Evolutionary conservation across 495 filamentous ascomycete genomes (phyloP).

Genomic region (Bathelium albidoporum): DNA sequence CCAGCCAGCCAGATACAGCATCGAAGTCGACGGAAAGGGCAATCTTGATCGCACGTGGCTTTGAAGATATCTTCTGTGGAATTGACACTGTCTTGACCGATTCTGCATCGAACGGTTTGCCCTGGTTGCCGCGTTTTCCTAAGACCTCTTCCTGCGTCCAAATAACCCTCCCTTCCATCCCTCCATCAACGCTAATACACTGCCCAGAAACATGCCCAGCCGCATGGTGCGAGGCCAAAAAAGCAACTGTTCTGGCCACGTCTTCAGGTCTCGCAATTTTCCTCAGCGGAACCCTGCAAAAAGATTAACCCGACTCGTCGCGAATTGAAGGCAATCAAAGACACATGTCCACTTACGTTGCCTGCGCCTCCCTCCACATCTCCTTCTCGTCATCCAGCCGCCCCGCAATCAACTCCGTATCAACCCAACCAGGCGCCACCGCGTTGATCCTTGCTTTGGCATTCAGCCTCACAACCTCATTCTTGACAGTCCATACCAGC

Average conservation of each 20-base stretch:
- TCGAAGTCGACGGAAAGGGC: conserved; percentile 50
- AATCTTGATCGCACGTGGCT: conserved; percentile 38
- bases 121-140: not conserved
- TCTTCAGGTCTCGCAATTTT: conserved; percentile 41
- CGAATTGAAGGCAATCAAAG: no score
- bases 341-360: conserved; percentile 23
- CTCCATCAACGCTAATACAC: conserved; percentile 41
- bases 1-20: conserved; percentile 50
- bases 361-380: conserved; percentile 38
- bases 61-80: conserved; percentile 20
- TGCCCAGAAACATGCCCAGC: conserved; percentile 48
- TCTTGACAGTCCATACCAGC: conserved; percentile 42
- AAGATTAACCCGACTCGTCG: no score
- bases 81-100: conserved; percentile 12
- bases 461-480: conserved; percentile 46
- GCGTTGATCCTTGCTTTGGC: conserved; percentile 45
- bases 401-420: conserved; percentile 38
- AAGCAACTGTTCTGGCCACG: conserved; percentile 43
- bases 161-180: conserved; percentile 41
- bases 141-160: conserved; percentile 37
- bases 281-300: conserved; percentile 31
- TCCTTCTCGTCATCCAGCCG: conserved; percentile 39
- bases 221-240: conserved; percentile 43
- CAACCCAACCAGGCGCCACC: conserved; percentile 42
- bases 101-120: conserved; percentile 7